A percentile compares a stretch with the other conserved stretches of the same genome.
Evolutionary conservation across 192 early-diverging fungal genomes (phyloP).

Genomic region (Pilaira anomala): DNA sequence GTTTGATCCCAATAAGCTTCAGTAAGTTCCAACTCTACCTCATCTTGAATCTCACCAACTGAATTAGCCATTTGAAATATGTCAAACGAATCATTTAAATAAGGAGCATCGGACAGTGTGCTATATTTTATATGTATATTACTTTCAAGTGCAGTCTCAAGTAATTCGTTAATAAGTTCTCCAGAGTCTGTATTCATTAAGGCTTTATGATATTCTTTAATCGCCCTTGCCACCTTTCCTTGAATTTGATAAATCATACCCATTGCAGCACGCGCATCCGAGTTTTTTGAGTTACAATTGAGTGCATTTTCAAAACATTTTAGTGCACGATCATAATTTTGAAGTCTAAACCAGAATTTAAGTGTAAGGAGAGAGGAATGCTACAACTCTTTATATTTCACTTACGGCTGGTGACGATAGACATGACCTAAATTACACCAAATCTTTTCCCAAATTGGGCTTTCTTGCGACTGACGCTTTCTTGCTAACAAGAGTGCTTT

Average conservation of each 20-base stretch:
- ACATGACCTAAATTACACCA: constrained; percentile 70
- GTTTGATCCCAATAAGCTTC: too few relatives aligned
- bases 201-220: constrained; percentile 54
- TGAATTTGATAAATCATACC: constrained; percentile 59
- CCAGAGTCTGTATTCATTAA: neutral
- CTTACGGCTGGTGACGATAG: constrained; percentile 48
- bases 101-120: too few relatives aligned
- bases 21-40: too few relatives aligned
- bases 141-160: neutral
- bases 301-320: constrained; percentile 43
- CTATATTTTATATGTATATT: neutral
- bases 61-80: too few relatives aligned
- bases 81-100: too few relatives aligned
- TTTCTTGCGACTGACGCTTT: constrained; percentile 38
- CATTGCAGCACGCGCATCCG: constrained; percentile 45
- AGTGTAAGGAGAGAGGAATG: neutral
- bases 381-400: too few relatives aligned
- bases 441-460: constrained; percentile 54
- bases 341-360: neutral
- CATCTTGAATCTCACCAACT: too few relatives aligned
- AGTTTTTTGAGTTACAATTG: constrained; percentile 35
- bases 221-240: constrained; percentile 47
- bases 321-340: constrained; percentile 23
- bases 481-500: constrained; percentile 51
- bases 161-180: neutral